Base-by-base conservation (phyloP, 176 grass and related monocot genomes). In the Carex cristatella region DNA sequence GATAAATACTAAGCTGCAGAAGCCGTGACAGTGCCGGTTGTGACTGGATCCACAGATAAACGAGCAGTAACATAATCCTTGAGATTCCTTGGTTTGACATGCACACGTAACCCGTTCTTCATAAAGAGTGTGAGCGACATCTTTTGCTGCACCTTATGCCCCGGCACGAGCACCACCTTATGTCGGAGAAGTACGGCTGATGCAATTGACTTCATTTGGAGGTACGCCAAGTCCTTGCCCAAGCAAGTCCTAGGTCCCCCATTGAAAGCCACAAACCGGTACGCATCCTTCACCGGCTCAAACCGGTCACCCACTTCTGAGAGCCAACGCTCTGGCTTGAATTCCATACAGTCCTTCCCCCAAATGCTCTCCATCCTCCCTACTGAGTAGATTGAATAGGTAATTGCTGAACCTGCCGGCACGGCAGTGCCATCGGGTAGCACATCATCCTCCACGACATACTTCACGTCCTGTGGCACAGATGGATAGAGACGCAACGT, bases 51-150 rank as follows among this genome's bases (percentile, higher is more conserved):
- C 55, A 33, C 58, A 11, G 81, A 38, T 70, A 68, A 84, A 81
- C 23, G n/a, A 35, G 67, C 35, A 18, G 13, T 61, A 54, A 77
- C 67, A 81, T 85, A 91, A 79, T 13, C 71, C 28, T 74, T 74
- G 85, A 89, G 91, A 53, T 89, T 86, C 80, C 95, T 86, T 2
- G 79, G 89, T 88, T 88, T 93, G 86, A 94, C 93, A 28, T 85
- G 78, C 12, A 93, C 95, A 4, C 58, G 91, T 32, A 98, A 88
- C 0, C 95, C 95, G 65, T 98, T 91, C 86, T 98, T 93, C 95
- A 98, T 98, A 89, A 98, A 98, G 12, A 98, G 89, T 9, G 95
- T 98, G 53, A 98, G 95, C 14, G 95, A 98, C 95, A 98, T 94
- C 86, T 98, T 98, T 72, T 98, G 95, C 89, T 98, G 85, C 80